Percentiles rank a stretch among this genome's conserved stretches.
Evolutionary conservation across 2,329 filamentous ascomycete species (phyloP).

Genomic region (Eutypa lata): DNA sequence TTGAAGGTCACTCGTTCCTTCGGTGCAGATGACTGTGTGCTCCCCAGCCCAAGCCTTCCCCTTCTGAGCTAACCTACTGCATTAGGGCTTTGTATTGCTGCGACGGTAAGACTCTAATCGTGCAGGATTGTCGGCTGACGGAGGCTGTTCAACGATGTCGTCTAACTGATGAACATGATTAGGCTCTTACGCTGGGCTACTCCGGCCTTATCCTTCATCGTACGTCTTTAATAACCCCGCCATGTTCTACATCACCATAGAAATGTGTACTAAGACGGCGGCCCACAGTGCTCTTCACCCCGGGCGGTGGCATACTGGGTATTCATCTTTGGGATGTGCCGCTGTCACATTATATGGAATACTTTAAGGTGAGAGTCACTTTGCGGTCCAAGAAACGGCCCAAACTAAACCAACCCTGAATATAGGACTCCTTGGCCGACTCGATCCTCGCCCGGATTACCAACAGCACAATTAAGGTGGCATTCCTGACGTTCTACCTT

Average conservation of each 20-base stretch:
- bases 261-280: not conserved
- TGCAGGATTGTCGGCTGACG: not conserved
- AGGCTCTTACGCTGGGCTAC: constrained; percentile 10
- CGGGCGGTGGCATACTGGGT: constrained; percentile 15
- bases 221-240: not conserved
- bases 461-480: too few relatives aligned
- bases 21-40: constrained; percentile 12
- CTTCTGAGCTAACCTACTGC: not conserved
- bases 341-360: constrained; percentile 10
- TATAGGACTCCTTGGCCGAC: constrained; percentile 13
- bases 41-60: not conserved
- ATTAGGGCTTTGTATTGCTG: constrained; percentile 12
- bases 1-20: constrained; percentile 10
- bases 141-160: not conserved
- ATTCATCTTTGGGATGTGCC: constrained; percentile 18
- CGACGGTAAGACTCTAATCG: constrained; percentile 7
- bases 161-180: not conserved
- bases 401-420: not conserved
- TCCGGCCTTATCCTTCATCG: constrained; percentile 10
- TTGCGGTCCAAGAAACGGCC: not conserved
- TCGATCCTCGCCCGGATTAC: constrained; percentile 10
- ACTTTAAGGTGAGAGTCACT: constrained; percentile 10
- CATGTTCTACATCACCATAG: not conserved
- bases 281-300: constrained; percentile 10
- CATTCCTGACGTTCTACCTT: too few relatives aligned